Conservation (phyloP, 129 eudicot genomes). For the Pseudognaphalium luteoalbum region DNA sequence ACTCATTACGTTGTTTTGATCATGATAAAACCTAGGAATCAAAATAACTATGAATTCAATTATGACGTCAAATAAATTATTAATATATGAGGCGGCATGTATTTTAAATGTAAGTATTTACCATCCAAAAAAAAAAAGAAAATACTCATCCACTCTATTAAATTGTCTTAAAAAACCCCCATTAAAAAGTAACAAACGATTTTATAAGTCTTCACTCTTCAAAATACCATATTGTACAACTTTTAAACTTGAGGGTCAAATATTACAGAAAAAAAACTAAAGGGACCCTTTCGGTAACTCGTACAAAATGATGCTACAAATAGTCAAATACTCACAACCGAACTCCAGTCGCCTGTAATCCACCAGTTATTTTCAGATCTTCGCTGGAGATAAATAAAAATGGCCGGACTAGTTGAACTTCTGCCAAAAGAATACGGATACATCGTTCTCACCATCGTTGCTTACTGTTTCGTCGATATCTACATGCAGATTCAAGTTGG, state of each 20-base stretch:
- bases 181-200: neutral
- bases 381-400: neutral
- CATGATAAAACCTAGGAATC: no score
- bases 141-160: no score
- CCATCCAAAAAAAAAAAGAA: no score
- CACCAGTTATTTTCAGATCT: conserved; percentile 22
- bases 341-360: neutral
- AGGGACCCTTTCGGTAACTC: neutral
- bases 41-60: no score
- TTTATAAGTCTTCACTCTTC: neutral
- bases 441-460: conserved; percentile 21
- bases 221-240: neutral
- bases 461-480: conserved; percentile 28
- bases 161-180: no score
- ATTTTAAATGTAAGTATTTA: no score
- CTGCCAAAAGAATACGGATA: conserved; percentile 41
- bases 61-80: no score
- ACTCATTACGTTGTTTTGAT: no score
- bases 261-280: neutral
- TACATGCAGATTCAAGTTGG: conserved; percentile 41
- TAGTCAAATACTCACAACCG: neutral
- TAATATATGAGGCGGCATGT: no score
- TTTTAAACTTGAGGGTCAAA: neutral
- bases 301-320: neutral
- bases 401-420: conserved; percentile 37